Evolutionary conservation across 2,329 filamentous ascomycete genomes (phyloP), one percentile per base, ranked within the genome.

Genomic region (Neonectria sp.): DNA sequence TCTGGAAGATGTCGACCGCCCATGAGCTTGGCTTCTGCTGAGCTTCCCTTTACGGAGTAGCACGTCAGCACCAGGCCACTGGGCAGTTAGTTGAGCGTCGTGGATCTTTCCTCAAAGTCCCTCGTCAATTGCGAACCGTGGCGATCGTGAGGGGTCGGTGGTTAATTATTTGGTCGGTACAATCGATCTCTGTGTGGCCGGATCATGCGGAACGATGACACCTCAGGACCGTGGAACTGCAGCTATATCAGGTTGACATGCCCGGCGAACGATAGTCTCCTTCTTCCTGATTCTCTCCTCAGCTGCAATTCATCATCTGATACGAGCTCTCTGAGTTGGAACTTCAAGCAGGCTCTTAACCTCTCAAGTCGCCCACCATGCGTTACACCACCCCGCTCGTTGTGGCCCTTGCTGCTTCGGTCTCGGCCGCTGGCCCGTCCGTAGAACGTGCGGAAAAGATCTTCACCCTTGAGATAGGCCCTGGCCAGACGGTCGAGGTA

Each of bases 401-500:
- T 17, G n/a, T 21, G 40, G 40, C 40, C 9, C 40, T 43, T 21
- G 40, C 40, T 6, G 40, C 40, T 1, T 43, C 40, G n/a, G n/a
- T 8, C 40, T 43, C n/a, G n/a, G n/a, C 40, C 40, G 21, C n/a
- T 43, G 5, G 8, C n/a, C n/a, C 40, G 9, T 17, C 40, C 3
- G n/a, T 9, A 6, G 40, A 43, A 17, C 40, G 40, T 43, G 40
- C 40, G 8, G 40, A n/a, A 2, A 43, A 43, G 40, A n/a, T 43
- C 40, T 43, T 43, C n/a, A 43, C n/a, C 3, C 40, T 43, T 21
- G 40, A 43, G 5, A 43, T 43, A n/a, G 40, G 6, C 4, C 40
- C 40, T 21, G 40, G 40, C 1, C n/a, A 43, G n/a, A 43, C 40
- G 0, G n/a, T 43, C 2, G 40, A 43, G 40, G 81, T 84, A 60